A percentile compares a stretch with the other conserved stretches of the same genome.
phyloP scores from a whole-genome alignment of 805 yeast species.

The Metschnikowia santaceciliae region DNA sequence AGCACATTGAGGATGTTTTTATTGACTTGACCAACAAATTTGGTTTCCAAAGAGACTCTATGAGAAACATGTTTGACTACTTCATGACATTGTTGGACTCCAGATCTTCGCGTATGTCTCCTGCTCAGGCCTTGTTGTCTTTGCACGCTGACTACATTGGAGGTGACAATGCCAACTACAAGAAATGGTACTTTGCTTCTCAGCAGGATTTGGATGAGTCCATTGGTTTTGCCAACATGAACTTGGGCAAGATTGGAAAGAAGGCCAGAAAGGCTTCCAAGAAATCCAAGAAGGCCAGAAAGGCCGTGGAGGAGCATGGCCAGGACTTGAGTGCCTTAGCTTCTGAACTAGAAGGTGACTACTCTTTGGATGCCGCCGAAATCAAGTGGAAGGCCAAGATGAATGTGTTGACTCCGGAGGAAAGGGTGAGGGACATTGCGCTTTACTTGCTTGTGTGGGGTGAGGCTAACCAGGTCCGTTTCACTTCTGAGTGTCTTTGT shows the following conservation, averaged over 20 bases:
- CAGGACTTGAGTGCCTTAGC: slow-evolving; percentile 59
- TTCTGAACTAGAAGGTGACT: slow-evolving; percentile 74
- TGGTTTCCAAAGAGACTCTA: slow-evolving; percentile 89
- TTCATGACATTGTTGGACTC: slow-evolving; percentile 82
- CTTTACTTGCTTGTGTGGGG: slow-evolving; percentile 80
- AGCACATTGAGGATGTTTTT: slow-evolving; percentile 82
- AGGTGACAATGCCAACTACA: slow-evolving; percentile 81
- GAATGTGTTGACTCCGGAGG: slow-evolving; percentile 69
- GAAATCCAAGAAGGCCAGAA: slow-evolving; percentile 72
- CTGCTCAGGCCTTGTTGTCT: slow-evolving; percentile 78
- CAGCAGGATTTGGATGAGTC: slow-evolving; percentile 83
- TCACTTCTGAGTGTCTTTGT: slow-evolving; percentile 77
- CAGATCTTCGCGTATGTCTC: slow-evolving; percentile 83
- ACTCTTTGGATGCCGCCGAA: slow-evolving; percentile 78
- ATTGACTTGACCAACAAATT: slow-evolving; percentile 79
- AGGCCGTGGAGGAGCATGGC: slow-evolving; percentile 64
- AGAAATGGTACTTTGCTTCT: slow-evolving; percentile 86
- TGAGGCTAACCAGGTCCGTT: slow-evolving; percentile 92
- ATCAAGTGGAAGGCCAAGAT: slow-evolving; percentile 83
- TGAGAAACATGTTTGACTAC: slow-evolving; percentile 88
- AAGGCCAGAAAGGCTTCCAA: slow-evolving; percentile 79
- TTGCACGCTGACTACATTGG: slow-evolving; percentile 87
- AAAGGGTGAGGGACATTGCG: slow-evolving; percentile 75
- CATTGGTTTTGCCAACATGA: slow-evolving; percentile 79
- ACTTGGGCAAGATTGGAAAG: slow-evolving; percentile 67